Evolutionary conservation across 2,329 filamentous ascomycete species (phyloP), one percentile per base, ranked within the genome.

Genomic region (Verticillium longisporum): DNA sequence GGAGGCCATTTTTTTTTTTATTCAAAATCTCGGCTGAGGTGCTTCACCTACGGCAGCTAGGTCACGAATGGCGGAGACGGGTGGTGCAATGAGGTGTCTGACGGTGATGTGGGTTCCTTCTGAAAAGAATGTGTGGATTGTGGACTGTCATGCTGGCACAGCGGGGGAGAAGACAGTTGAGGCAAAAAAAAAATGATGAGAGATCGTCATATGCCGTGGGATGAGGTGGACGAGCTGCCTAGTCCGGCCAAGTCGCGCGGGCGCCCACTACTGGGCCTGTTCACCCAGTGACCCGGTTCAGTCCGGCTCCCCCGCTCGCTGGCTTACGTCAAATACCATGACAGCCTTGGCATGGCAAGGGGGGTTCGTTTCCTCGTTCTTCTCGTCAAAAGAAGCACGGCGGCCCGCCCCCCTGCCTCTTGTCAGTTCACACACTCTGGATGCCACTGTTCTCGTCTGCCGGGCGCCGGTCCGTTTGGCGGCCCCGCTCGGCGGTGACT

Each of bases 1-100:
- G 61, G 68, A 72, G n/a, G 60, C 13, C 56, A 63, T 64, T 57
- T 36, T 59, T 21, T 50, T 50, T 21, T 45, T 15, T 14, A 4
- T 26, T 26, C 26, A 26, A 26, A 26, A 4, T 26, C 26, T 26
- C 26, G 26, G 26, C 4, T 4, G 26, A 26, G 26, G 3, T 26
- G 26, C 26, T 26, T 26, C 26, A 26, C 26, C 26, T 26, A 26
- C 26, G 26, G 26, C 26, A 26, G 26, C 26, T 26, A 26, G 26
- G 26, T 26, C 26, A 26, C 26, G 26, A 26, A 26, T 26, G 26
- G 26, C 26, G 26, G 26, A 11, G 26, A 33, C 15, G 26, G 7
- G 54, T 18, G n/a, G 26, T n/a, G 13, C 21, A 50, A 50, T 11
- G 45, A 50, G 45, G 15, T 26, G 45, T 56, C 26, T 4, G 11